These are phyloP conservation scores for Berberis vulgaris DNA, from an alignment of 164 flowering plant genomes.

Conservation along the genomic window DNA sequence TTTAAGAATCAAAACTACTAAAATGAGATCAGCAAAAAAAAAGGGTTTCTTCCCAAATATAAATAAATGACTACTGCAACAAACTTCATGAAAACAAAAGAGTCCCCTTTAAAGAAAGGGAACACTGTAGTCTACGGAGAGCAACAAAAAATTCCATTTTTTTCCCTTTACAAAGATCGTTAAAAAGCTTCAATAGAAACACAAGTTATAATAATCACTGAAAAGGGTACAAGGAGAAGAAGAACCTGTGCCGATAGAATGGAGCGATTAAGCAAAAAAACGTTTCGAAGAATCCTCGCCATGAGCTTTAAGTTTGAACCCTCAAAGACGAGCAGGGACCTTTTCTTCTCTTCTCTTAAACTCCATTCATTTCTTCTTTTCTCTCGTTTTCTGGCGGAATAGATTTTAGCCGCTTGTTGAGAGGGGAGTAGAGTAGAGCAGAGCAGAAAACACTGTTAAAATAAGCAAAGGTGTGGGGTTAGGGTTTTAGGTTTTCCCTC, in stretches of 20 bases:
- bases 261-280: slow-evolving; percentile 27
- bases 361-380: too few species aligned
- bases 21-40: background rate
- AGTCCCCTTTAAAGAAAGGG: too few species aligned
- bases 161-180: too few species aligned
- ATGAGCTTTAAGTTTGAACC: slow-evolving; percentile 10
- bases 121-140: too few species aligned
- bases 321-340: background rate
- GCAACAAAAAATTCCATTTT: too few species aligned
- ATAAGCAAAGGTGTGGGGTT: background rate
- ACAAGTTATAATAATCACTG: too few species aligned
- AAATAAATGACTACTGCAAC: background rate
- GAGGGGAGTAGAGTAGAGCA: background rate
- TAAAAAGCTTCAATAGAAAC: too few species aligned
- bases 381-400: too few species aligned
- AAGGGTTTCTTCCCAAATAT: background rate
- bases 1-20: background rate
- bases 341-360: background rate
- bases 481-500: slow-evolving; percentile 4
- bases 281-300: slow-evolving; percentile 59
- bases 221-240: background rate
- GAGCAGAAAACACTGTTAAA: background rate
- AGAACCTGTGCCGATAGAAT: slow-evolving; percentile 33
- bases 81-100: background rate
- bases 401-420: background rate